phyloP scores from a whole-genome alignment of 1,284 basidiomycete species.

The Phylloboletellus chloephorus region DNA sequence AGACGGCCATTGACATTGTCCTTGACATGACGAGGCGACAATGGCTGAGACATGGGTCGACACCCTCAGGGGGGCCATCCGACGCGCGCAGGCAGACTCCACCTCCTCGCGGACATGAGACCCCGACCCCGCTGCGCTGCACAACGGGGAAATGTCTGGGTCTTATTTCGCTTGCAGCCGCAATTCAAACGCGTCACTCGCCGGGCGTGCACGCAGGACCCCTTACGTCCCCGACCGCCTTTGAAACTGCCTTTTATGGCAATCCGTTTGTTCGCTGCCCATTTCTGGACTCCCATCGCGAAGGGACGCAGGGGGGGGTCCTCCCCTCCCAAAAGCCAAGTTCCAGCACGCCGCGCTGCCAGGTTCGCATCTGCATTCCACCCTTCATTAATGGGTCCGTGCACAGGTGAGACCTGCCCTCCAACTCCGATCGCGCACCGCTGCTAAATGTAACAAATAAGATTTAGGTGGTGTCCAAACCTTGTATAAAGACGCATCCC shows the following conservation, averaged over 20 bases:
- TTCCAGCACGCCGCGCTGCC: too few relatives aligned
- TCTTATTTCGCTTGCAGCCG: conserved; percentile 26
- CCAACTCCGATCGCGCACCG: conserved; percentile 22
- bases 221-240: conserved; percentile 38
- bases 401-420: conserved; percentile 28
- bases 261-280: conserved; percentile 45
- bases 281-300: conserved; percentile 31
- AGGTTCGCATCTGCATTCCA: too few relatives aligned
- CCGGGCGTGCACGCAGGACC: too few relatives aligned
- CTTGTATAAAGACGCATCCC: conserved; percentile 32
- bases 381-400: conserved; percentile 27
- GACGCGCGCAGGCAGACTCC: too few relatives aligned
- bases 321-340: conserved; percentile 26
- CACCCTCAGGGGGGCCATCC: too few relatives aligned
- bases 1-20: conserved; percentile 27
- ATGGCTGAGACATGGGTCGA: conserved; percentile 21
- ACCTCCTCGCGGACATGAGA: conserved; percentile 22
- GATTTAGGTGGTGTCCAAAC: conserved; percentile 26
- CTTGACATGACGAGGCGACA: conserved; percentile 32
- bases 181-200: conserved; percentile 31
- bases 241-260: conserved; percentile 54
- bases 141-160: conserved; percentile 22
- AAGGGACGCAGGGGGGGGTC: conserved; percentile 21
- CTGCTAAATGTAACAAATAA: conserved; percentile 27
- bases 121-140: conserved; percentile 11